Percentiles rank a stretch among this genome's conserved stretches.
Evolutionary conservation across 768 basidiomycete genomes (phyloP).

Genomic region (Mycena venus): DNA sequence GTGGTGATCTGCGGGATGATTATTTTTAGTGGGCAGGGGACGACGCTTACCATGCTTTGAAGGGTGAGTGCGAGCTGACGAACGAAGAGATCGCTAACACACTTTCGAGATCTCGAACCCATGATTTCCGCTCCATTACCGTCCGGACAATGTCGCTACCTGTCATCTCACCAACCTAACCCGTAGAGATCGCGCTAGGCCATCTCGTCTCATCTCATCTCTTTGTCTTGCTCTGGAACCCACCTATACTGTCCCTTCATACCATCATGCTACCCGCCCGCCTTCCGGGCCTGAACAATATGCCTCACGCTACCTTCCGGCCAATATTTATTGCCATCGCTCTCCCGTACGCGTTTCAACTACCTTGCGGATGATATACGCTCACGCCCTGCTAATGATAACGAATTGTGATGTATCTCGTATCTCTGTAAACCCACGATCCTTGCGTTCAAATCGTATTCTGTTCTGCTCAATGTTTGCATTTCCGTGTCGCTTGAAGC

Average conservation of each 20-base stretch:
- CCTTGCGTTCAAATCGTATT: neutral
- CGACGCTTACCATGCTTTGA: neutral
- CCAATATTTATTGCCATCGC: neutral
- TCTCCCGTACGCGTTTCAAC: too few relatives aligned
- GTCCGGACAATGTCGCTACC: neutral
- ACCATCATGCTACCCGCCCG: too few relatives aligned
- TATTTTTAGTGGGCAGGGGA: neutral
- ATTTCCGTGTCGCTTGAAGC: neutral
- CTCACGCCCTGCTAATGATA: neutral
- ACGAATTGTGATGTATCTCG: neutral
- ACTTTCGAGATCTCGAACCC: neutral
- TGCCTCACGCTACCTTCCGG: neutral
- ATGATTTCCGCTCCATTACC: neutral
- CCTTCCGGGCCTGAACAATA: too few relatives aligned
- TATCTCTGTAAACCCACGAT: neutral
- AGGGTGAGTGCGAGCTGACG: neutral
- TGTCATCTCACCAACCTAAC: too few relatives aligned
- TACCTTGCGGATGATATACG: too few relatives aligned
- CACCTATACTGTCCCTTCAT: too few relatives aligned
- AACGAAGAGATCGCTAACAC: too few relatives aligned
- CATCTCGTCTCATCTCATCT: too few relatives aligned
- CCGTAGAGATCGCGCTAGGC: too few relatives aligned
- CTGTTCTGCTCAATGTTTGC: neutral
- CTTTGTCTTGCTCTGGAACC: neutral
- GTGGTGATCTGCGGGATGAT: neutral